A percentile compares a stretch with the other conserved stretches of the same genome.
Evolutionary conservation across 805 yeast genomes (phyloP).

Genomic region (Lipomyces spencermartinsiae): DNA sequence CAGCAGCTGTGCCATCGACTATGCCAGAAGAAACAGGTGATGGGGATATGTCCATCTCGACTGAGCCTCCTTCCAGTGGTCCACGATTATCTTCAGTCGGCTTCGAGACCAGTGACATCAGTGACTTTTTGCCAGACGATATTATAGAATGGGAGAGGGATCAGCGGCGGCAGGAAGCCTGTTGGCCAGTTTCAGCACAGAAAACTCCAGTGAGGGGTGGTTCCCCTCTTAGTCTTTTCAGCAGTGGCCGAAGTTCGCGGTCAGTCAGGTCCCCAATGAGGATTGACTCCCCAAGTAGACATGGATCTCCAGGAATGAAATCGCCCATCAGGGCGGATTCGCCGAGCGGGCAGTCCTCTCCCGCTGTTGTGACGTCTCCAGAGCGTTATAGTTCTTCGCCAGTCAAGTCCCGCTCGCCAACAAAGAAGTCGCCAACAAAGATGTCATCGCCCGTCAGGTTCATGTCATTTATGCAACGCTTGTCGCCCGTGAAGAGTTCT

Average conservation of each 20-base stretch:
- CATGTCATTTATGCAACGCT: background rate
- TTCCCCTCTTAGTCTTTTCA: background rate
- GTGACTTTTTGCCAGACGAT: slow-evolving; percentile 22
- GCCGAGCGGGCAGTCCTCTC: slow-evolving; percentile 11
- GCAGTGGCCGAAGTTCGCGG: background rate
- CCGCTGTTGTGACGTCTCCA: background rate
- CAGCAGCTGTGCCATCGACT: background rate
- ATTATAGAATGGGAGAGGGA: slow-evolving; percentile 30
- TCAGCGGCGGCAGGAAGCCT: slow-evolving; percentile 21
- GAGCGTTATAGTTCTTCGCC: background rate
- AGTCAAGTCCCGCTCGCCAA: background rate
- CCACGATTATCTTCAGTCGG: background rate
- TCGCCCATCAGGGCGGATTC: slow-evolving; percentile 11
- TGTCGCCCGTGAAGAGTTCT: background rate
- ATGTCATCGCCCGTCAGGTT: background rate
- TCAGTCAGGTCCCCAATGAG: background rate
- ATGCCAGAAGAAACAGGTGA: background rate
- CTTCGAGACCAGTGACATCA: slow-evolving; percentile 12
- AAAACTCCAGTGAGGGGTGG: slow-evolving; percentile 3
- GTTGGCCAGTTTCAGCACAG: slow-evolving; percentile 22
- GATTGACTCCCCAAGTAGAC: background rate
- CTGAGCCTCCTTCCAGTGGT: slow-evolving; percentile 1
- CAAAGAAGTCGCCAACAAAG: slow-evolving; percentile 5
- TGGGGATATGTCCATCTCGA: background rate
- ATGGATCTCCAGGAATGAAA: slow-evolving; percentile 5